phyloP scores from a whole-genome alignment of 768 basidiomycete species.

The Leccinellum rugosiceps region DNA sequence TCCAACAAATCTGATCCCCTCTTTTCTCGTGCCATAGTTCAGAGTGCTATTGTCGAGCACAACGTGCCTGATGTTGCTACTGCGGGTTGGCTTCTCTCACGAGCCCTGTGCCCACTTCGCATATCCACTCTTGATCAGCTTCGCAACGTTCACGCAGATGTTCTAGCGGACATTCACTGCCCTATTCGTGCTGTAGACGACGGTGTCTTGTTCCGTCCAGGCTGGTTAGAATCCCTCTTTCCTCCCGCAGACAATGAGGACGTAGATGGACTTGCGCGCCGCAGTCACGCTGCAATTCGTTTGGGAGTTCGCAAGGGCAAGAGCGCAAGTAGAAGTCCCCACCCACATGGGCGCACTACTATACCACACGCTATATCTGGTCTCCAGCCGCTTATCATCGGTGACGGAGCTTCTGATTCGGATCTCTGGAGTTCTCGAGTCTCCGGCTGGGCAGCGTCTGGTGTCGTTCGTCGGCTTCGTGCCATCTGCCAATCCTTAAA shows the following conservation, averaged over 20 bases:
- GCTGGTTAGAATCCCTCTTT: conserved; percentile 50
- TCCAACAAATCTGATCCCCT: conserved; percentile 57
- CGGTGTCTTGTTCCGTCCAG: conserved; percentile 60
- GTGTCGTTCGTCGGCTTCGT: conserved; percentile 63
- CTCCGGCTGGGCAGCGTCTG: conserved; percentile 60
- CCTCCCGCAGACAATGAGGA: conserved; percentile 28
- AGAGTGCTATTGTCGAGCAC: conserved; percentile 64
- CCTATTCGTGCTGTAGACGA: conserved; percentile 62
- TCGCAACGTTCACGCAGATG: conserved; percentile 53
- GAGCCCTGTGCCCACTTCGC: conserved; percentile 55
- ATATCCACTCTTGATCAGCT: conserved; percentile 59
- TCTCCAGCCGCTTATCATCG: conserved; percentile 69
- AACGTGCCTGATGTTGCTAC: conserved; percentile 55
- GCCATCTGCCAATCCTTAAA: conserved; percentile 70
- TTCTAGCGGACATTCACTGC: conserved; percentile 51
- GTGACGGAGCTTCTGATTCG: conserved; percentile 66
- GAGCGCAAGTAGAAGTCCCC: conserved; percentile 28
- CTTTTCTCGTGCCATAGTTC: conserved; percentile 74
- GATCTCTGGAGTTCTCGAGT: conserved; percentile 58
- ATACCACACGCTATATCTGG: conserved; percentile 18
- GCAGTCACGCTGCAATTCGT: conserved; percentile 20
- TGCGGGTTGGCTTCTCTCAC: conserved; percentile 66
- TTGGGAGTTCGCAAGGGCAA: conserved; percentile 24
- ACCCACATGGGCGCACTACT: conserved; percentile 16
- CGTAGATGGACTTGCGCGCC: conserved; percentile 6